Conservation (phyloP, 225 moss, liverwort and hornwort genomes). For the Marchantia polymorpha region DNA sequence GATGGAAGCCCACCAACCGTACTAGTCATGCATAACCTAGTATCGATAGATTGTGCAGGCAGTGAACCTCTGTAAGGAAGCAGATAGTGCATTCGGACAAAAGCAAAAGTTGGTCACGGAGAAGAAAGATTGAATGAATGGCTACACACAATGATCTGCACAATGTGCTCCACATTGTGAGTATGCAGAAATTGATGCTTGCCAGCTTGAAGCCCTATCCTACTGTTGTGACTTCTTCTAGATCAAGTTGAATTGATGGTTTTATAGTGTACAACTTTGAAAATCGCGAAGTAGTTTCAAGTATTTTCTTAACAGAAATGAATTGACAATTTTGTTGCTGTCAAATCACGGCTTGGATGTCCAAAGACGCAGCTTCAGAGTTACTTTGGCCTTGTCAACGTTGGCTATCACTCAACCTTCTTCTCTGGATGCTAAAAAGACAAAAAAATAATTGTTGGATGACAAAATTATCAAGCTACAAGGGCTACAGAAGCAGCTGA, state of each 20-base stretch:
- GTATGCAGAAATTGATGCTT: slow-evolving; percentile 4
- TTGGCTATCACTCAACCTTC: slow-evolving; percentile 55
- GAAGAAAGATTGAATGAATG: slow-evolving; percentile 41
- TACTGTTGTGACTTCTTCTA: background rate
- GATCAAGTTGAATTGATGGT: background rate
- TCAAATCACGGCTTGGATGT: slow-evolving; percentile 38
- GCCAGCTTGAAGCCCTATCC: slow-evolving; percentile 6
- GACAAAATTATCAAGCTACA: slow-evolving; percentile 60
- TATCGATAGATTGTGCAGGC: too few species aligned
- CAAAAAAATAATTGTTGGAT: slow-evolving; percentile 55
- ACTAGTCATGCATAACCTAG: too few species aligned
- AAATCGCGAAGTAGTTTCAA: background rate
- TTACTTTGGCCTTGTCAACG: slow-evolving; percentile 58
- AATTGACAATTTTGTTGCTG: background rate
- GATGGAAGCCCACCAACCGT: too few species aligned
- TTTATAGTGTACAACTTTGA: too few species aligned
- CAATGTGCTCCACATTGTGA: background rate
- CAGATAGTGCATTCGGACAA: background rate
- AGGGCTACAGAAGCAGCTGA: slow-evolving; percentile 46
- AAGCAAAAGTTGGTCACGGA: slow-evolving; percentile 37
- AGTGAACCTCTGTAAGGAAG: too few species aligned
- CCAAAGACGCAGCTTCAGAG: slow-evolving; percentile 36
- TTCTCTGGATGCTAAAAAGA: slow-evolving; percentile 39
- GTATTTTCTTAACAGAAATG: background rate
- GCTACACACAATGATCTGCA: slow-evolving; percentile 20